Conservation (phyloP, 2,329 filamentous ascomycete species). For the Cladosporium oxysporum region DNA sequence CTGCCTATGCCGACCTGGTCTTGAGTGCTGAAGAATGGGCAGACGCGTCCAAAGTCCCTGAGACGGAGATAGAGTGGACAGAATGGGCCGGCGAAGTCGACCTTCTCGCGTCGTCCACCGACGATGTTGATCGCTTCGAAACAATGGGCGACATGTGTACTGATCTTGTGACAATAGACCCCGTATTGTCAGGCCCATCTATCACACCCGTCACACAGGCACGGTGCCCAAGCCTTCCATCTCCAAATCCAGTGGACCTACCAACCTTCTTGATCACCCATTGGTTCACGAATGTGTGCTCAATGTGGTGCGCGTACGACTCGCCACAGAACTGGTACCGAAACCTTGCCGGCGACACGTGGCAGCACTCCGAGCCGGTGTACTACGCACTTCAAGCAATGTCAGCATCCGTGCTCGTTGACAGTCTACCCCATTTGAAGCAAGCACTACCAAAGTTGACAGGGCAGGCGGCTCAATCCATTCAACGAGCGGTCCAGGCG, state of each 20-base stretch:
- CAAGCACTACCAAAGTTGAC: conserved; percentile 13
- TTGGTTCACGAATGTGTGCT: conserved; percentile 26
- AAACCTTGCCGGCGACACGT: conserved; percentile 22
- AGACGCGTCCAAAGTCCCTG: background rate
- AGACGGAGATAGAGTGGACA: conserved; percentile 5
- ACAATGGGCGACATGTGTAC: background rate
- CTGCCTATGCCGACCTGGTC: background rate
- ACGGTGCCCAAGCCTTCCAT: background rate
- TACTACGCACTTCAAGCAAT: conserved; percentile 24
- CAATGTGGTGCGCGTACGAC: conserved; percentile 27
- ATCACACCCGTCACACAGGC: background rate
- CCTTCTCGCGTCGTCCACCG: background rate
- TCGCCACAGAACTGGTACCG: conserved; percentile 24
- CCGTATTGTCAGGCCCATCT: background rate
- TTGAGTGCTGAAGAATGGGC: conserved; percentile 1
- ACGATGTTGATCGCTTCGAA: background rate
- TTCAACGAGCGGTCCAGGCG: conserved; percentile 7
- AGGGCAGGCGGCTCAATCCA: conserved; percentile 15
- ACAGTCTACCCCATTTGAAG: conserved; percentile 23
- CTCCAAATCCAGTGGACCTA: conserved; percentile 19
- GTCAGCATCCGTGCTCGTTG: conserved; percentile 23
- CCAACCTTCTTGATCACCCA: conserved; percentile 22
- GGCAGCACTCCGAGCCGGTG: conserved; percentile 23
- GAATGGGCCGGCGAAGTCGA: background rate
- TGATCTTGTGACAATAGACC: background rate